Conservation (phyloP, 768 basidiomycete genomes). For the Hericium rajendrae region DNA sequence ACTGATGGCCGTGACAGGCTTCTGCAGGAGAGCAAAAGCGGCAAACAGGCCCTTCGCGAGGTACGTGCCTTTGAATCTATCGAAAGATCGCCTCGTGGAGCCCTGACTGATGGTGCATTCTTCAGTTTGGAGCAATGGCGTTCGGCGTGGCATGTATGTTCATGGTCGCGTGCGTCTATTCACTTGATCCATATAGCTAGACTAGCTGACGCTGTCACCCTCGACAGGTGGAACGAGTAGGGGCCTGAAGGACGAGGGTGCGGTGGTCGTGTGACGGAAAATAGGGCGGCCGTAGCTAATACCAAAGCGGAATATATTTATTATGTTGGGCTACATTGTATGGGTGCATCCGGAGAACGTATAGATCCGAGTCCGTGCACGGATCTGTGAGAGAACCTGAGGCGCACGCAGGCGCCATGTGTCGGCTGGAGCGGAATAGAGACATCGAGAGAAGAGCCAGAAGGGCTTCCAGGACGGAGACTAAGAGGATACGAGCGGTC, state of each 20-base stretch:
- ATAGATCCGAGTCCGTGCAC: no score
- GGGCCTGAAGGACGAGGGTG: slow-evolving; percentile 7
- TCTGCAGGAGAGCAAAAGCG: slow-evolving; percentile 81
- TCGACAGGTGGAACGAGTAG: slow-evolving; percentile 71
- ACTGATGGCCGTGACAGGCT: slow-evolving; percentile 38
- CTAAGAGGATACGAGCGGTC: no score
- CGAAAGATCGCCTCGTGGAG: background rate
- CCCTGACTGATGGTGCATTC: slow-evolving; percentile 9
- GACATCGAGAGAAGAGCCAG: no score
- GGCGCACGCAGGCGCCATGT: no score
- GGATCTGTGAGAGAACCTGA: no score
- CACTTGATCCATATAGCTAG: background rate
- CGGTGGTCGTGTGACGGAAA: slow-evolving; percentile 8
- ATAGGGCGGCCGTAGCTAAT: background rate
- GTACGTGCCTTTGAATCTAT: slow-evolving; percentile 29
- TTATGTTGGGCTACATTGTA: no score
- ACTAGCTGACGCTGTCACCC: slow-evolving; percentile 10
- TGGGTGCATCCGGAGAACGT: no score
- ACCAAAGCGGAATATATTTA: background rate
- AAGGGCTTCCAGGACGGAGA: no score
- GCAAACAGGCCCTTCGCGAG: slow-evolving; percentile 85
- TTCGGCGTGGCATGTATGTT: slow-evolving; percentile 91
- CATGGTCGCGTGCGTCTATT: slow-evolving; percentile 69
- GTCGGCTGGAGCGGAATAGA: no score
- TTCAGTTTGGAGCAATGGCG: slow-evolving; percentile 83